Evolutionary conservation across 1,284 basidiomycete genomes (phyloP).

Genomic region (Cryptococcus deneoformans): DNA sequence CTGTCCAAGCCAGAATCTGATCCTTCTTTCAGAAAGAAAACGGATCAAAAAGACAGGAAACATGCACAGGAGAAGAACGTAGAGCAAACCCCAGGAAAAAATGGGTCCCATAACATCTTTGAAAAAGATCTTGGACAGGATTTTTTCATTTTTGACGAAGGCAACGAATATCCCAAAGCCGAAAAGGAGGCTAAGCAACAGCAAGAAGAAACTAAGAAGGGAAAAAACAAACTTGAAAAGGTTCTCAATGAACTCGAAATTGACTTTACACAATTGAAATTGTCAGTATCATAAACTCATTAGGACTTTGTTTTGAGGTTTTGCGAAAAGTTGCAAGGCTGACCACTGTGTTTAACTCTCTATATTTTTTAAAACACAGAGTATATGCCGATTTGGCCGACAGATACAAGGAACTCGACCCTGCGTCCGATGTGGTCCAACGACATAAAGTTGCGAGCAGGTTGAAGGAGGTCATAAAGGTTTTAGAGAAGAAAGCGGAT

Average conservation of each 20-base stretch:
- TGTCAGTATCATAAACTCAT: conserved; percentile 53
- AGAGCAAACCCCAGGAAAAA: too few species aligned
- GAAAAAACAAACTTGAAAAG: conserved; percentile 41
- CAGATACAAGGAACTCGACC: conserved; percentile 82
- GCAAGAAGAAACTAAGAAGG: conserved; percentile 6
- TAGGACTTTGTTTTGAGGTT: too few species aligned
- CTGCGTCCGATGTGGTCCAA: conserved; percentile 70
- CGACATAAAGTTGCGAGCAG: conserved; percentile 78
- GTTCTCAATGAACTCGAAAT: conserved; percentile 82
- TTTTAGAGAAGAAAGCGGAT: conserved; percentile 84
- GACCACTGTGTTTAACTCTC: too few species aligned
- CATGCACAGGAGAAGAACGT: too few species aligned
- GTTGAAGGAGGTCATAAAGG: conserved; percentile 81
- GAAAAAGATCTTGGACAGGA: too few species aligned
- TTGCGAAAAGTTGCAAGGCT: too few species aligned
- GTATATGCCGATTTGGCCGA: conserved; percentile 84
- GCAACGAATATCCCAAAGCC: too few species aligned
- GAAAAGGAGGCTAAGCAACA: too few species aligned
- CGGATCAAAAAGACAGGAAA: too few species aligned
- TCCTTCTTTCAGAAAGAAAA: too few species aligned
- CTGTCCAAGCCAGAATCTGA: conserved; percentile 49
- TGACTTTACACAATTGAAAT: conserved; percentile 85
- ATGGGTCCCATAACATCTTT: too few species aligned
- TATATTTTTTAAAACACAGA: conserved; percentile 51
- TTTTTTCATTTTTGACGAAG: too few species aligned